Evolutionary conservation across 495 filamentous ascomycete species (phyloP).

Genomic region (Astrothelium macrocarpum): DNA sequence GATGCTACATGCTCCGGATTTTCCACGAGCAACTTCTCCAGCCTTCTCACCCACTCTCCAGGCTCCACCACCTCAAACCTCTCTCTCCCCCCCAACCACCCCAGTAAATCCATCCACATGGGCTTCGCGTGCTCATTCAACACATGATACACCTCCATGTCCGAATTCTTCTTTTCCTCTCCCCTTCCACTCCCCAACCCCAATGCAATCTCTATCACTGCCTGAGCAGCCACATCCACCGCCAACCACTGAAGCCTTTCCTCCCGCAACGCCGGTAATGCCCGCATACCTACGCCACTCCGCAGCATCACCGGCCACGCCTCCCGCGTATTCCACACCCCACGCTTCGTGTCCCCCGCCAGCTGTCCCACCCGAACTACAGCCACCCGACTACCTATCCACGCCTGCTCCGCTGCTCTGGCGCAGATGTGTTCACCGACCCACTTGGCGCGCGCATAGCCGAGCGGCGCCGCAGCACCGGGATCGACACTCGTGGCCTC

Average conservation of each 20-base stretch:
- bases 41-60: constrained; percentile 33
- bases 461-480: constrained; percentile 41
- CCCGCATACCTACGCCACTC: constrained; percentile 36
- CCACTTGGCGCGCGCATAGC: constrained; percentile 56
- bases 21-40: constrained; percentile 27
- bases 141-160: constrained; percentile 38
- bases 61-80: constrained; percentile 34
- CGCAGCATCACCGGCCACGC: constrained; percentile 54
- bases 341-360: constrained; percentile 41
- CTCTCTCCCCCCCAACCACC: constrained; percentile 31
- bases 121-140: constrained; percentile 36
- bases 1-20: constrained; percentile 30
- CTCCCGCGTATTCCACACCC: constrained; percentile 55
- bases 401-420: constrained; percentile 16
- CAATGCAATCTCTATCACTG: constrained; percentile 30
- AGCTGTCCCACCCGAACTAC: constrained; percentile 52
- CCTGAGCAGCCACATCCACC: constrained; percentile 45
- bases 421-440: constrained; percentile 48
- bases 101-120: constrained; percentile 40
- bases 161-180: constrained; percentile 20
- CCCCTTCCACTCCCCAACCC: constrained; percentile 18
- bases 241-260: constrained; percentile 47
- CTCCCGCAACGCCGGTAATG: constrained; percentile 45
- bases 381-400: constrained; percentile 27
- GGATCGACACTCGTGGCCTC: constrained; percentile 44